A percentile compares a stretch with the other conserved stretches of the same genome.
Conservation (phyloP, 2,329 filamentous ascomycete genomes). For the Emergomyces africanus region DNA sequence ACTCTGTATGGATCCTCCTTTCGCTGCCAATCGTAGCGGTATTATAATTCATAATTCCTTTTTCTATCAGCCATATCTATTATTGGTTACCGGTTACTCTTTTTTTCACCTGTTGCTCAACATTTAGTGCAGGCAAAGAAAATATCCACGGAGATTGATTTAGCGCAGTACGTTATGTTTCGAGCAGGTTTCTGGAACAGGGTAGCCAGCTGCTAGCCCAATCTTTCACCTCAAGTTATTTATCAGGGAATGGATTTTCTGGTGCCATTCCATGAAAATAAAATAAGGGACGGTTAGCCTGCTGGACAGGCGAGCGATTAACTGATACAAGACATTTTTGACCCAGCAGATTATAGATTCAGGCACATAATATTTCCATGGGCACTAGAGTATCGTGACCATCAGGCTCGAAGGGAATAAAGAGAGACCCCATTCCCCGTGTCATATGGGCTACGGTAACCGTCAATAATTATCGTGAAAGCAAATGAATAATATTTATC, state of each 20-base stretch:
- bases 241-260: no score
- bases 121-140: neutral
- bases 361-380: neutral
- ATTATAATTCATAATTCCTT: neutral
- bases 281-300: neutral
- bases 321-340: no score
- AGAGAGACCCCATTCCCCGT: neutral
- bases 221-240: no score
- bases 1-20: neutral
- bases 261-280: neutral
- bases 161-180: neutral
- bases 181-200: neutral
- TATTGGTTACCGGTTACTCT: neutral
- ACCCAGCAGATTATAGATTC: neutral
- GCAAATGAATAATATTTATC: no score
- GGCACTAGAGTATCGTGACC: neutral
- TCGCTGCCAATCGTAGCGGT: neutral
- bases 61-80: neutral
- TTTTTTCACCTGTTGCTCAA: neutral
- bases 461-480: no score
- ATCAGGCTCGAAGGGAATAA: neutral
- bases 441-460: no score
- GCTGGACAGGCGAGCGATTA: no score
- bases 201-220: neutral
- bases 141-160: neutral